Evolutionary conservation across 2,329 filamentous ascomycete genomes (phyloP).

Genomic region (Cercospora beticola): DNA sequence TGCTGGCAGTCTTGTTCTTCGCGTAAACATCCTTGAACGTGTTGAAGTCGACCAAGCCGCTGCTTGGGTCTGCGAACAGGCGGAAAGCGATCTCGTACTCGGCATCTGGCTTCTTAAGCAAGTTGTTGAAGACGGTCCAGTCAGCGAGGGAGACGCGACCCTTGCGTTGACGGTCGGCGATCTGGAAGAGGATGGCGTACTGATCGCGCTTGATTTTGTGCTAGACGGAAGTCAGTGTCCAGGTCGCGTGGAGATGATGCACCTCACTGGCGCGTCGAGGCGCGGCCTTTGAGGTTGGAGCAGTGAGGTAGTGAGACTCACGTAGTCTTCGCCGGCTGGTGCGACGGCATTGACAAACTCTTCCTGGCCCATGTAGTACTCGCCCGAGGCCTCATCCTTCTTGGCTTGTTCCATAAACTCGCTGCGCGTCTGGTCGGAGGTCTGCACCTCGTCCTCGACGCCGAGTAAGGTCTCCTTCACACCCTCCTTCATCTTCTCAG

Average conservation of each 20-base stretch:
- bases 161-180: slow-evolving; percentile 75
- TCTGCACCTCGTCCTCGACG: not conserved
- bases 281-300: not conserved
- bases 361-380: slow-evolving; percentile 77
- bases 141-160: slow-evolving; percentile 78
- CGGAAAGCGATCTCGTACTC: slow-evolving; percentile 99
- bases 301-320: slow-evolving; percentile 43
- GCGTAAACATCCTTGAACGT: slow-evolving; percentile 83
- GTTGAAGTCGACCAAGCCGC: slow-evolving; percentile 84
- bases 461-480: slow-evolving; percentile 9
- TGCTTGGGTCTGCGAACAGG: slow-evolving; percentile 84
- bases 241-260: not conserved
- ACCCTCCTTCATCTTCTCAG: slow-evolving; percentile 7
- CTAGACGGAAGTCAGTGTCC: slow-evolving; percentile 49
- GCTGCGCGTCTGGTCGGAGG: not conserved
- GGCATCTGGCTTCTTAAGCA: slow-evolving; percentile 89
- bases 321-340: slow-evolving; percentile 63
- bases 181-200: slow-evolving; percentile 87
- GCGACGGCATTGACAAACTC: slow-evolving; percentile 71
- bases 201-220: slow-evolving; percentile 98
- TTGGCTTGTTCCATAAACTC: slow-evolving; percentile 73
- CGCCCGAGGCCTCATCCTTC: slow-evolving; percentile 72
- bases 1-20: slow-evolving; percentile 79
- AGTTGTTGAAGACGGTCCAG: slow-evolving; percentile 91
- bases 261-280: not conserved